Evolutionary conservation across 2,329 filamentous ascomycete genomes (phyloP).

Genomic region (Aspergillus sp.): DNA sequence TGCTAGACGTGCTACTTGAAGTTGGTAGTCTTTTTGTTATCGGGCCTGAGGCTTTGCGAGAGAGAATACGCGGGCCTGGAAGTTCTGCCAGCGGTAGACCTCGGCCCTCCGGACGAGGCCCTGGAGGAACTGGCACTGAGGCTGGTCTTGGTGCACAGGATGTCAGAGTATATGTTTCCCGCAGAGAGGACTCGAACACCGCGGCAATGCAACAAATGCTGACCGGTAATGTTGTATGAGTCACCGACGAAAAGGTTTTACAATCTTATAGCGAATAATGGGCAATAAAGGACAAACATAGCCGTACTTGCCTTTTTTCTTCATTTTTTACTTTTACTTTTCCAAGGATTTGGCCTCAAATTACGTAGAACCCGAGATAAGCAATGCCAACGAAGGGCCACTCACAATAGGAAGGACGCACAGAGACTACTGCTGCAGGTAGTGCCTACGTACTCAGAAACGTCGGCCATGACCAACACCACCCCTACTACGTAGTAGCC

Average conservation of each 20-base stretch:
- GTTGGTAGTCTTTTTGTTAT: slow-evolving; percentile 96
- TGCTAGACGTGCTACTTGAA: slow-evolving; percentile 84
- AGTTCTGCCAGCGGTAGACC: slow-evolving; percentile 38
- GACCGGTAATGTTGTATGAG: slow-evolving; percentile 54
- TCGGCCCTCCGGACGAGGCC: slow-evolving; percentile 25
- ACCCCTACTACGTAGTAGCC: no score
- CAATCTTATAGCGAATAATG: background rate
- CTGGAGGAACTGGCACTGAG: slow-evolving; percentile 53
- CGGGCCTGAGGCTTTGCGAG: slow-evolving; percentile 72
- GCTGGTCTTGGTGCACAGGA: slow-evolving; percentile 50
- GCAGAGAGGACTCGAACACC: slow-evolving; percentile 78
- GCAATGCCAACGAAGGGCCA: no score
- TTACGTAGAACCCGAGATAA: no score
- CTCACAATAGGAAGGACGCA: no score
- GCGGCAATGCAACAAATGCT: slow-evolving; percentile 82
- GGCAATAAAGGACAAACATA: background rate
- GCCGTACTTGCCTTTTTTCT: background rate
- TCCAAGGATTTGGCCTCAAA: no score
- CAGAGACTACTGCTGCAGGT: no score
- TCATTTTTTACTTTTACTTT: background rate
- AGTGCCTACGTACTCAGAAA: no score
- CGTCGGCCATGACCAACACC: no score
- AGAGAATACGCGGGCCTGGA: slow-evolving; percentile 63
- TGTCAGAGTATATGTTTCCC: slow-evolving; percentile 80
- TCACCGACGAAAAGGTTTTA: background rate